Conservation (phyloP, 2,329 filamentous ascomycete species). For the Colletotrichum cereale region DNA sequence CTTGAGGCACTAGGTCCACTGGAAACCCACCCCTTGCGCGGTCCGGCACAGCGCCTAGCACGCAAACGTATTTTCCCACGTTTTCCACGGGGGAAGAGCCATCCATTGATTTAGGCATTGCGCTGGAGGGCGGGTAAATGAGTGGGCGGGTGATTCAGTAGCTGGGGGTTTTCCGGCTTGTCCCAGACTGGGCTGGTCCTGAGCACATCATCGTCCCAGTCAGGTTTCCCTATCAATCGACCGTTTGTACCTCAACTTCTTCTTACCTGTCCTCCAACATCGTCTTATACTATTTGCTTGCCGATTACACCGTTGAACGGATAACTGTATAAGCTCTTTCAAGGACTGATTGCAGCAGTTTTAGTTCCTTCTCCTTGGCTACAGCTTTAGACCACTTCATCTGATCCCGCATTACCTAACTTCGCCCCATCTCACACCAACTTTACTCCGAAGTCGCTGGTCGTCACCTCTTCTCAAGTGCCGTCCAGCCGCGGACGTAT, state of each 20-base stretch:
- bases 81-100: slow-evolving; percentile 6
- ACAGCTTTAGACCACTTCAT: slow-evolving; percentile 4
- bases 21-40: slow-evolving; percentile 23
- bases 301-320: slow-evolving; percentile 18
- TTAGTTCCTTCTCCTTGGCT: not conserved
- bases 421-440: slow-evolving; percentile 13
- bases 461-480: slow-evolving; percentile 26
- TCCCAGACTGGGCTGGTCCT: slow-evolving; percentile 32
- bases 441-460: slow-evolving; percentile 31
- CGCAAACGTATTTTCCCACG: slow-evolving; percentile 13
- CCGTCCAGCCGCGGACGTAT: slow-evolving; percentile 6
- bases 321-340: not conserved
- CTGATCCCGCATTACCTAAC: not conserved
- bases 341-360: not conserved
- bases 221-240: slow-evolving; percentile 26
- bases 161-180: slow-evolving; percentile 35
- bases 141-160: not conserved
- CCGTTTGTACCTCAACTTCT: slow-evolving; percentile 11
- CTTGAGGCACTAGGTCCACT: slow-evolving; percentile 10
- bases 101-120: slow-evolving; percentile 6
- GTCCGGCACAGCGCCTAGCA: slow-evolving; percentile 33
- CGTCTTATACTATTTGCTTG: not conserved
- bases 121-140: slow-evolving; percentile 7
- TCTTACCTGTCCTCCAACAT: slow-evolving; percentile 15
- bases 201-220: slow-evolving; percentile 38